Evolutionary conservation across 1,139 yeast genomes (phyloP), one percentile per base, ranked within the genome.

Genomic region (Meyerozyma carpophila): DNA sequence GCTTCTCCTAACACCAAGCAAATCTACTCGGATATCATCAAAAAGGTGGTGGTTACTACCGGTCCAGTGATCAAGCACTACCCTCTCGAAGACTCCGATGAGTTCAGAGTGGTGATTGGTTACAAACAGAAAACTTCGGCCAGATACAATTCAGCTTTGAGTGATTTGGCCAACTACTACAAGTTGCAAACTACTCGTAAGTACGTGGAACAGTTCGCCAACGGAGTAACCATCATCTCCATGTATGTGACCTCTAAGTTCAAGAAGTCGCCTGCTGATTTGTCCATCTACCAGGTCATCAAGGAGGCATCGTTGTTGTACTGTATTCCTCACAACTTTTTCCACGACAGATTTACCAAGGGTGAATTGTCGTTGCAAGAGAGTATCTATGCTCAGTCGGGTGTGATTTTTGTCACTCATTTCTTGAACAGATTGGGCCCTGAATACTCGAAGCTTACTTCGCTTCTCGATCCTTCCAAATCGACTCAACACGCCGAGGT

Each of bases 61-160:
- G 98, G 98, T 46, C 98, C 98, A 16, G 95, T 90, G 28, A 89
- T 93, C 59, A 91, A 84, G 66, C 87, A 89, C 59, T 84, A 83
- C 59, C 85, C 93, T 45, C 75, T 88, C 44, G 91, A 87, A 51
- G 84, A 85, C 52, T 73, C 84, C 13, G 97, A 91, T 59, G 77
- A 71, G 55, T 84, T 87, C 59, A 77, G 98, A 61, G 82, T 93
- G 50, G 81, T 93, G 42, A 86, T 93, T 60, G 98, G 96, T 44
- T 91, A 80, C 70, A 84, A 84, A 58, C 93, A 86, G 62, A 82
- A 84, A 51, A 76, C 95, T 27, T 83, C 96, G 13, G 86, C 93
- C 43, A 84, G 93, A 51, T 93, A 87, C 70, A 89, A 84, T 64
- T 82, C 95, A 37, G 96, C 98, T 16, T 76, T 93, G 53, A 79